phyloP scores from a whole-genome alignment of 2,329 filamentous ascomycete genomes.

The Mariannaea elegans region DNA sequence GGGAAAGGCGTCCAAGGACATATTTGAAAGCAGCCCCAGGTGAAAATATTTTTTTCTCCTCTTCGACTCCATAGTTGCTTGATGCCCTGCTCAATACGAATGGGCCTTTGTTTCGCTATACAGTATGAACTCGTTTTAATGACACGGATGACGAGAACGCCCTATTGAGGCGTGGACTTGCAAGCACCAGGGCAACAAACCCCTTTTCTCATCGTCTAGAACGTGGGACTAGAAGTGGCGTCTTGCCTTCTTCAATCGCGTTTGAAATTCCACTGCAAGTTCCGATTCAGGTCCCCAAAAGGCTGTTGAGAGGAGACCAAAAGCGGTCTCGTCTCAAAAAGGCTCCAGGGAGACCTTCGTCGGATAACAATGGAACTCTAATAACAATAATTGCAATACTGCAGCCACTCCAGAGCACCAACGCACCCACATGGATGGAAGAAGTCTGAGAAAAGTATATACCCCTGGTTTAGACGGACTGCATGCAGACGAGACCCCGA shows the following conservation, averaged over 20 bases:
- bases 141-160: not conserved
- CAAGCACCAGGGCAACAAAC: not conserved
- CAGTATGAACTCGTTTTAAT: not conserved
- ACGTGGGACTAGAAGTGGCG: not conserved
- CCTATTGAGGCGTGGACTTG: not conserved
- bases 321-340: not conserved
- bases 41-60: not conserved
- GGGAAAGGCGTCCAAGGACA: not conserved
- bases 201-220: not conserved
- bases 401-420: not conserved
- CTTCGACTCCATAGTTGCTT: not conserved
- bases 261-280: not conserved
- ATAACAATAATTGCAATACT: not conserved
- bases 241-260: not conserved
- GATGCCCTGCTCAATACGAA: not conserved
- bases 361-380: constrained; percentile 3
- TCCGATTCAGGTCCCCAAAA: not conserved
- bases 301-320: too few species aligned
- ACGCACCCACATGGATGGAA: not conserved
- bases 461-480: not conserved
- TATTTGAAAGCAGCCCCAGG: not conserved
- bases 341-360: not conserved
- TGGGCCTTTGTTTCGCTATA: not conserved
- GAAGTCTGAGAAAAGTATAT: too few species aligned
- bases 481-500: constrained; percentile 4